A percentile compares a stretch with the other conserved stretches of the same genome.
Evolutionary conservation across 768 basidiomycete species (phyloP).

Genomic region (Pleurotus cornucopiae): DNA sequence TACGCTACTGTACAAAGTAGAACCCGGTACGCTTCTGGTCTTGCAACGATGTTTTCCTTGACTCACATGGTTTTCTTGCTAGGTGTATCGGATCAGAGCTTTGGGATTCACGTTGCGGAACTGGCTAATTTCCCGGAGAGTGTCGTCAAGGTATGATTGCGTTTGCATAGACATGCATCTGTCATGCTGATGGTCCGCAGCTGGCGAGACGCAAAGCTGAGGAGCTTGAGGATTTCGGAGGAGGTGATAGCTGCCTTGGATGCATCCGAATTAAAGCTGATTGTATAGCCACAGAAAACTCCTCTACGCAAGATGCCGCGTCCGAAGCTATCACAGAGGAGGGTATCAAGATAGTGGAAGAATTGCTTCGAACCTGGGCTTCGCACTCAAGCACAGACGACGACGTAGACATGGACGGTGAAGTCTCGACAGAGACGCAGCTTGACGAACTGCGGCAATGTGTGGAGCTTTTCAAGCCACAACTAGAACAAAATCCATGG

Average conservation of each 20-base stretch:
- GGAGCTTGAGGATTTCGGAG: slow-evolving; percentile 82
- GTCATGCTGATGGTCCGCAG: slow-evolving; percentile 28
- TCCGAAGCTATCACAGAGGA: slow-evolving; percentile 63
- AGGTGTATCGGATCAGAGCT: slow-evolving; percentile 96
- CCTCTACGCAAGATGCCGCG: slow-evolving; percentile 35
- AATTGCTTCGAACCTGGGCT: slow-evolving; percentile 67
- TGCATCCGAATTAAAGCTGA: slow-evolving; percentile 5
- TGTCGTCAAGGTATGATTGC: slow-evolving; percentile 67
- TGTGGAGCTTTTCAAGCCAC: slow-evolving; percentile 60
- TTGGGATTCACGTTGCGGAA: slow-evolving; percentile 96
- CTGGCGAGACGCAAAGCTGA: slow-evolving; percentile 88
- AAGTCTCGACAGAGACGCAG: slow-evolving; percentile 34
- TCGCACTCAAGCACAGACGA: slow-evolving; percentile 35
- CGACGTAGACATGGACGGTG: slow-evolving; percentile 38
- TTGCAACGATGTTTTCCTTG: neutral
- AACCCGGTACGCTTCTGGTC: slow-evolving; percentile 59
- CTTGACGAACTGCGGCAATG: slow-evolving; percentile 53
- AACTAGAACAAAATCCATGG: slow-evolving; percentile 80
- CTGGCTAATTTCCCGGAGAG: slow-evolving; percentile 97
- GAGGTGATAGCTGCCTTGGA: slow-evolving; percentile 25
- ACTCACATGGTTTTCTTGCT: neutral
- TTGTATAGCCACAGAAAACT: slow-evolving; percentile 12
- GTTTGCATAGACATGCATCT: neutral
- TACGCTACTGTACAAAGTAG: slow-evolving; percentile 90
- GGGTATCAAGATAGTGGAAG: slow-evolving; percentile 78